Conservation (phyloP, 2,329 filamentous ascomycete genomes). For the Dactylellina haptotyla region DNA sequence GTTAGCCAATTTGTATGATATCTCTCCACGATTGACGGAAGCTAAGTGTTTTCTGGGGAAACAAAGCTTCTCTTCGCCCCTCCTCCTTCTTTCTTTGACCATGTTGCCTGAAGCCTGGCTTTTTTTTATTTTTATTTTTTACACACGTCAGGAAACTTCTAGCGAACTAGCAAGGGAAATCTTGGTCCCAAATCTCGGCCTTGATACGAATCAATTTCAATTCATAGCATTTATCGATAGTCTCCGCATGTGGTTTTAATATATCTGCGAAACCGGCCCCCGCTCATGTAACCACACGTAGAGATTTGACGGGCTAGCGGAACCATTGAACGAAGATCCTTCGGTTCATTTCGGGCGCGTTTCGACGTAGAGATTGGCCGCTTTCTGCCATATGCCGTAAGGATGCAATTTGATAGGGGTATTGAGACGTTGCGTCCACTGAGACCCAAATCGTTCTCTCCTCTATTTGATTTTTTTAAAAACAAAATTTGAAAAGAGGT, state of each 20-base stretch:
- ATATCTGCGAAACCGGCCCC: conserved; percentile 30
- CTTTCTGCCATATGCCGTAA: not conserved
- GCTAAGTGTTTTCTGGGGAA: conserved; percentile 25
- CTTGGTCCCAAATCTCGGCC: too few relatives aligned
- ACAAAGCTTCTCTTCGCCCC: conserved; percentile 33
- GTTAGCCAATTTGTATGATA: not conserved
- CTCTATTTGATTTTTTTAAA: too few relatives aligned
- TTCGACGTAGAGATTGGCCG: not conserved
- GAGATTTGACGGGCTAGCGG: conserved; percentile 27
- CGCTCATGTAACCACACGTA: conserved; percentile 7
- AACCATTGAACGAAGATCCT: conserved; percentile 9
- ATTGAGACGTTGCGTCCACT: too few relatives aligned
- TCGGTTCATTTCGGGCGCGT: conserved; percentile 24
- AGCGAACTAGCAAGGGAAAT: not conserved
- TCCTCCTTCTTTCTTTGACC: not conserved
- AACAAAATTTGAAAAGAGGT: too few relatives aligned
- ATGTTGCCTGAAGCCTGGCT: too few relatives aligned
- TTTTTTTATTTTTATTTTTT: too few relatives aligned
- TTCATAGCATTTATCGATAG: conserved; percentile 15
- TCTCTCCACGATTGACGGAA: not conserved
- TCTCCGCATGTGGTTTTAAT: conserved; percentile 46
- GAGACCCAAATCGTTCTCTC: too few relatives aligned
- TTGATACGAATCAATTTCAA: not conserved
- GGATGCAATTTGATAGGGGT: too few relatives aligned
- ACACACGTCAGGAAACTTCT: not conserved